Base-by-base conservation (phyloP, 179 eudicot species). In the Silene vulgaris region DNA sequence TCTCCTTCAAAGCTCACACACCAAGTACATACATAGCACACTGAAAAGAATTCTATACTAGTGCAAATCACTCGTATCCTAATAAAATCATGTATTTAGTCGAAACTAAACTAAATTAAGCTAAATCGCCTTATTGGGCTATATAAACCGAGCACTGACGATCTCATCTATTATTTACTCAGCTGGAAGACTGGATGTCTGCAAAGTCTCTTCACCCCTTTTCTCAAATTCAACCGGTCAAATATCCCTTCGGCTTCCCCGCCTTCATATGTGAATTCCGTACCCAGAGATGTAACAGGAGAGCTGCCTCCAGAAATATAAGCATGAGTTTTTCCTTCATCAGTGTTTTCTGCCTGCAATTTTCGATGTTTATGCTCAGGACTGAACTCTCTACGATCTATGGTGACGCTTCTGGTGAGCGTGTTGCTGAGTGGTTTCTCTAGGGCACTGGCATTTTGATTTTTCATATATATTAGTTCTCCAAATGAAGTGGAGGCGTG, bases 151-250 rank as follows among this genome's bases (percentile, higher is more conserved):
- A 37, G 9, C 45, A 37, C 8, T 37, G 9, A 37, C 6, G 45
- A 37, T 37, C 45, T 37, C 1, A 37, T 37, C 8, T 37, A 37
- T 26, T 29, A 65, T 87, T 82, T 89, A 76, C 84, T 90, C 77
- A 86, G 69, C 86, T 90, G 93, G 69, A 90, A 90, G 35, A 90
- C 91, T 14, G 97, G 88, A 72, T 90, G 90, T 76, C 88, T 81
- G 76, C 88, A 79, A 9, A 91, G 85, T 80, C 82, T 91, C 82
- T 81, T 84, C 78, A 89, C 88, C 16, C 94, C 88, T 67, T 85
- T 86, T 75, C 83, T 83, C 62, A 89, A 72, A 54, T 82, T 84
- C 35, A 90, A 75, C 78, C 80, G 74, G 11, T 86, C 86, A 13
- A 91, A 69, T 79, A 88, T 82, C 65, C 90, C 87, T 74, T 89